Percentiles rank a stretch among this genome's conserved stretches.
Conservation (phyloP, 2,329 filamentous ascomycete species). For the Macrophomina pseudophaseolina region DNA sequence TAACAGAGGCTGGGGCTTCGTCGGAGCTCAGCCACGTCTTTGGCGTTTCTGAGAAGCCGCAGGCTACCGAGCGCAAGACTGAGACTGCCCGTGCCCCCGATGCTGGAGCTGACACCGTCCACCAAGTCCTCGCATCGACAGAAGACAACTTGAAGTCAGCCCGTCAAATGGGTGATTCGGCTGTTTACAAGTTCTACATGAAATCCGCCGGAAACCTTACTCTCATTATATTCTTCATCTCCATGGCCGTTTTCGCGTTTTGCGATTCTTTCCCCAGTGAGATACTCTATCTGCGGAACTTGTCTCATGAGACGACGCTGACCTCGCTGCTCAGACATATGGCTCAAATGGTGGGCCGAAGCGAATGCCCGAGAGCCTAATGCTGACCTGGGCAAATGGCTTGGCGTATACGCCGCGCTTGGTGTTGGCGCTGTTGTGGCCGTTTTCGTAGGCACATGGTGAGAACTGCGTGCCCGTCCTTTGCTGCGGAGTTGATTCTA, state of each 20-base stretch:
- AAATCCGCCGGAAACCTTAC: conserved; percentile 38
- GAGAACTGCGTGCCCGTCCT: conserved; percentile 10
- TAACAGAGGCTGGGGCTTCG: conserved; percentile 50
- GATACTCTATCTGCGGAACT: conserved; percentile 17
- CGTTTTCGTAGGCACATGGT: not conserved
- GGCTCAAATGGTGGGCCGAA: conserved; percentile 57
- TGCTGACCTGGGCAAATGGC: conserved; percentile 39
- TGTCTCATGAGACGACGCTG: not conserved
- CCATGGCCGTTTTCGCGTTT: conserved; percentile 42
- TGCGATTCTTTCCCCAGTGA: conserved; percentile 40
- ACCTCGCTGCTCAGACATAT: conserved; percentile 41
- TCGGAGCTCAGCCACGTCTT: conserved; percentile 37
- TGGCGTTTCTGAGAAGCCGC: not conserved
- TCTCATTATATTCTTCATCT: conserved; percentile 38
- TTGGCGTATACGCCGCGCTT: conserved; percentile 40
- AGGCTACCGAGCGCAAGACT: not conserved
- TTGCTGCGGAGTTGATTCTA: not conserved
- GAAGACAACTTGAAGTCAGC: conserved; percentile 22
- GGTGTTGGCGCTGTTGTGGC: conserved; percentile 33
- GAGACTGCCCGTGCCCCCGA: not conserved
- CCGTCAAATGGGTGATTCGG: conserved; percentile 39
- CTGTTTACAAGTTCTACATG: conserved; percentile 43
- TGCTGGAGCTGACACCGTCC: not conserved
- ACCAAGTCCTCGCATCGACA: not conserved
- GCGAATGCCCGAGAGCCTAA: conserved; percentile 48